Evolutionary conservation across 768 basidiomycete genomes (phyloP).

Genomic region (Boletus speciosus): DNA sequence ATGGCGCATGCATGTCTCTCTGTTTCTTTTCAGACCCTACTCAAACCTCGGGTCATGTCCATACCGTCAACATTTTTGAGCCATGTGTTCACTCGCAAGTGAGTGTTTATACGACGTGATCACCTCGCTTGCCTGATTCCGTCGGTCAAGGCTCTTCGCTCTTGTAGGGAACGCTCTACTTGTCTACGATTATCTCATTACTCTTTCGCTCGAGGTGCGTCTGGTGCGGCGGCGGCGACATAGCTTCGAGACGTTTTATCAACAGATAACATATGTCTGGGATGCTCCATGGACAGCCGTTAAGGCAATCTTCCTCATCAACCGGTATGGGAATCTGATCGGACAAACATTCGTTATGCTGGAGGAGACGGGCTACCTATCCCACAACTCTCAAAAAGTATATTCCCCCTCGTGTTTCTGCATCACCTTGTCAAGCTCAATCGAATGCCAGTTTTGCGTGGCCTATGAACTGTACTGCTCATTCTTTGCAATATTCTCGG

Average conservation of each 20-base stretch:
- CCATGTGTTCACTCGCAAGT: constrained; percentile 21
- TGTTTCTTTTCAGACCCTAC: background rate
- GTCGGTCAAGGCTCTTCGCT: background rate
- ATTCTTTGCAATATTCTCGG: constrained; percentile 6
- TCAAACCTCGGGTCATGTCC: constrained; percentile 8
- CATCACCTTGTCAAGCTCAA: background rate
- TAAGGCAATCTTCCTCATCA: constrained; percentile 14
- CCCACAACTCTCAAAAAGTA: constrained; percentile 14
- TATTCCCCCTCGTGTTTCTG: background rate
- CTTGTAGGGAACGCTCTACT: constrained; percentile 22
- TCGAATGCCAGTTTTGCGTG: constrained; percentile 14
- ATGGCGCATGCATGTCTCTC: background rate
- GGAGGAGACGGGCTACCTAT: constrained; percentile 22
- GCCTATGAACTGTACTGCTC: background rate
- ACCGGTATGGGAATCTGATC: constrained; percentile 16
- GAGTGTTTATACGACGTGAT: background rate
- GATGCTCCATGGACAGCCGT: constrained; percentile 8
- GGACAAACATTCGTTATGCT: constrained; percentile 21
- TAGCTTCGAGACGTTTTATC: background rate
- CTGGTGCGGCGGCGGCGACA: background rate
- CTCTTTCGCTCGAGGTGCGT: constrained; percentile 26
- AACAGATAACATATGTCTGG: constrained; percentile 20
- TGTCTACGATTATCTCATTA: constrained; percentile 27
- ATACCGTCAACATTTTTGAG: background rate
- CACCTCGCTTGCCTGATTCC: background rate